phyloP scores from a whole-genome alignment of 1,284 basidiomycete genomes.

The Sanguinoderma infundibulare region DNA sequence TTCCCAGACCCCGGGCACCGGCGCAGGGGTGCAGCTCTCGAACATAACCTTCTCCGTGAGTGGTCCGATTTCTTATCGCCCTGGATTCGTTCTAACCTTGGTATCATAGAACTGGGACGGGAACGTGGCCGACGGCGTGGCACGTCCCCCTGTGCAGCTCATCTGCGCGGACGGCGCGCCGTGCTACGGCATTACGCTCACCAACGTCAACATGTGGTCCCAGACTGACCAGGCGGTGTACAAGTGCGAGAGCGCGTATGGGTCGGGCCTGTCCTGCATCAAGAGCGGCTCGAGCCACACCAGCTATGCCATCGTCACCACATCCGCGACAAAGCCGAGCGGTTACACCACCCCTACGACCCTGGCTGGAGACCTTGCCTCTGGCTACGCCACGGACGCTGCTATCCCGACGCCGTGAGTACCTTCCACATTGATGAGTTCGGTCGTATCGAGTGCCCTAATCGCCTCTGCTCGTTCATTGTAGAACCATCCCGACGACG shows the following conservation, averaged over 20 bases:
- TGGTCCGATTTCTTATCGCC: neutral
- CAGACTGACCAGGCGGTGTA: constrained; percentile 33
- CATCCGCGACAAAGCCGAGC: constrained; percentile 30
- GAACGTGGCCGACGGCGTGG: constrained; percentile 34
- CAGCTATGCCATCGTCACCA: constrained; percentile 33
- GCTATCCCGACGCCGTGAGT: constrained; percentile 40
- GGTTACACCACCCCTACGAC: constrained; percentile 37
- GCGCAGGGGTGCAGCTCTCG: constrained; percentile 35
- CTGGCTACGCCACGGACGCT: constrained; percentile 36
- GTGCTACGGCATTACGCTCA: constrained; percentile 36
- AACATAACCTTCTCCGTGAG: constrained; percentile 37
- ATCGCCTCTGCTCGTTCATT: neutral
- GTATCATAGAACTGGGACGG: constrained; percentile 38
- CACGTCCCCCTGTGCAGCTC: constrained; percentile 37
- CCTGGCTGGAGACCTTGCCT: constrained; percentile 35
- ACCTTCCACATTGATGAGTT: neutral
- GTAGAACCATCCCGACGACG: constrained; percentile 1
- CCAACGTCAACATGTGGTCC: constrained; percentile 41
- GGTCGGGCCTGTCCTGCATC: constrained; percentile 36
- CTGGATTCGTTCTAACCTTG: neutral
- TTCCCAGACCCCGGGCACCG: constrained; percentile 25
- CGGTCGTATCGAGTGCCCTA: neutral
- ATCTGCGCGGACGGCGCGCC: constrained; percentile 40
- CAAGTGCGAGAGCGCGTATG: constrained; percentile 40
- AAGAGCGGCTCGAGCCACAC: constrained; percentile 27